phyloP scores from a whole-genome alignment of 1,139 yeast species.

The Scheffersomyces illinoinensis region DNA sequence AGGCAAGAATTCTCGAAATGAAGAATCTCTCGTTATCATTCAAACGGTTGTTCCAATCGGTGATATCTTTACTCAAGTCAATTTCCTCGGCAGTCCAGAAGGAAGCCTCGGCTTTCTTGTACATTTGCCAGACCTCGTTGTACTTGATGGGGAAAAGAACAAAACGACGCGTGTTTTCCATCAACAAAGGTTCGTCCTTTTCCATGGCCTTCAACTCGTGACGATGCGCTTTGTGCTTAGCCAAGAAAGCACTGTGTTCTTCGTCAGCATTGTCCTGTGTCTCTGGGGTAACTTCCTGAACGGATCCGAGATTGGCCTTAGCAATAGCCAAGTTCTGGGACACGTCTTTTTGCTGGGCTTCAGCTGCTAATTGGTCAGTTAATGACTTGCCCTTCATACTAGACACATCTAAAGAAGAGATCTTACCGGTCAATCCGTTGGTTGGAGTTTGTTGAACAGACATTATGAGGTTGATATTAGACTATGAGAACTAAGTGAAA shows the following conservation, averaged over 20 bases:
- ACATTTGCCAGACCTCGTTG: constrained; percentile 98
- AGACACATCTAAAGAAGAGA: constrained; percentile 43
- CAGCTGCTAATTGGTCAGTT: constrained; percentile 49
- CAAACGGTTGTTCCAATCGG: constrained; percentile 86
- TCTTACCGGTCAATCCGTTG: constrained; percentile 50
- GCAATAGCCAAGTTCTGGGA: constrained; percentile 29
- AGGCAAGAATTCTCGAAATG: constrained; percentile 90
- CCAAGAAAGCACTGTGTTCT: constrained; percentile 56
- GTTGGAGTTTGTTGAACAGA: constrained; percentile 49
- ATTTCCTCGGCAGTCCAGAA: constrained; percentile 99
- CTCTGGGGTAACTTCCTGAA: constrained; percentile 15
- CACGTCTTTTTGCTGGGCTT: constrained; percentile 43
- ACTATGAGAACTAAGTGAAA: not conserved
- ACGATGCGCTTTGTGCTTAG: constrained; percentile 66
- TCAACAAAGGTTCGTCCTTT: constrained; percentile 84
- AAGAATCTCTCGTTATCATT: constrained; percentile 90
- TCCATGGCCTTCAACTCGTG: constrained; percentile 71
- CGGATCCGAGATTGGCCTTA: constrained; percentile 17
- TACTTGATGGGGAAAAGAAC: constrained; percentile 96
- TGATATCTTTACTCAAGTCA: constrained; percentile 86
- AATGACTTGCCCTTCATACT: constrained; percentile 35
- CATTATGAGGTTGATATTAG: constrained; percentile 17
- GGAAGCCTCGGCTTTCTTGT: constrained; percentile 98
- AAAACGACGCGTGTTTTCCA: constrained; percentile 85
- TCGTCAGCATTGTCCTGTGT: constrained; percentile 17